A percentile compares a stretch with the other conserved stretches of the same genome.
These are phyloP conservation scores for Marasmius fiardii DNA, from an alignment of 1,284 basidiomycete genomes.

Conservation along the genomic window DNA sequence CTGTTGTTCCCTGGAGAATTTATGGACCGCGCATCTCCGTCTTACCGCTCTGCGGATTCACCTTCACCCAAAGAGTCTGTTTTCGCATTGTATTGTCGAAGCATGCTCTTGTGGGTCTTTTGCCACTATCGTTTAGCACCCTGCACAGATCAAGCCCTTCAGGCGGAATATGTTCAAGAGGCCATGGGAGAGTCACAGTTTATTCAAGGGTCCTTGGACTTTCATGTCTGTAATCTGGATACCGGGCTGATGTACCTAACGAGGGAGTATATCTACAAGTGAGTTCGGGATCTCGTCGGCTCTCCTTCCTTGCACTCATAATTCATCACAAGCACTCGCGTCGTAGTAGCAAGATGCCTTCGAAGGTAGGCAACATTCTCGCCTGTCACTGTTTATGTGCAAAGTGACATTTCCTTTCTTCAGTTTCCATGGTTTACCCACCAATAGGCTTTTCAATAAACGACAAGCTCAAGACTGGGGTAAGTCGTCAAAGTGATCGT, in stretches of 20 bases:
- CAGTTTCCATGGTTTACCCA: constrained; percentile 44
- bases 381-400: constrained; percentile 21
- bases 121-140: constrained; percentile 48
- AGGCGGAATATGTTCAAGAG: constrained; percentile 56
- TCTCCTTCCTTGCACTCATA: constrained; percentile 10
- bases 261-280: constrained; percentile 75
- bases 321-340: constrained; percentile 51
- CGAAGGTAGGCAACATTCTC: constrained; percentile 49
- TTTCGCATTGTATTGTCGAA: constrained; percentile 76
- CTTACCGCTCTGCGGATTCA: constrained; percentile 32
- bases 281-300: constrained; percentile 27
- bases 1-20: constrained; percentile 51
- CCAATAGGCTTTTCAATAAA: constrained; percentile 52
- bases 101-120: constrained; percentile 75
- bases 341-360: constrained; percentile 61
- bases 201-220: constrained; percentile 61
- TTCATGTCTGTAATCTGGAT: constrained; percentile 67
- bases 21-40: constrained; percentile 42
- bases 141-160: constrained; percentile 37
- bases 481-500: constrained; percentile 35
- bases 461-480: constrained; percentile 74
- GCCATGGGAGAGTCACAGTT: constrained; percentile 58
- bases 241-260: constrained; percentile 62
- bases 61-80: constrained; percentile 66
- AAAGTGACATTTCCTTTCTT: constrained; percentile 14